phyloP scores from a whole-genome alignment of 345 rosid species.

The Erysimum cheiranthoides region DNA sequence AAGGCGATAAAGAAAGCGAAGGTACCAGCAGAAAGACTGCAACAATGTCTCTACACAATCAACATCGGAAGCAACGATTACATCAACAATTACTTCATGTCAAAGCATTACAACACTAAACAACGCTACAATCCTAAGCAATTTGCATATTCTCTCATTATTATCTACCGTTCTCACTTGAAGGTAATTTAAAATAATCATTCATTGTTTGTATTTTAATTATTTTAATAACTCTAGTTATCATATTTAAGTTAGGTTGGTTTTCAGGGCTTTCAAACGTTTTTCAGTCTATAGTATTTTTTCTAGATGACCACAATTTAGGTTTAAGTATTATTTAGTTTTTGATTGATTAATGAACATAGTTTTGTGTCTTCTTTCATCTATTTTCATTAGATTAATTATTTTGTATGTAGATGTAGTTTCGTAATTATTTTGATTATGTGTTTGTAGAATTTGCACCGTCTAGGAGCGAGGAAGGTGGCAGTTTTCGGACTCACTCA shows the following conservation, averaged over 20 bases:
- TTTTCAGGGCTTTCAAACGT: background rate
- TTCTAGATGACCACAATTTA: background rate
- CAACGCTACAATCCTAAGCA: constrained; percentile 14
- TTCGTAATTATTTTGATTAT: background rate
- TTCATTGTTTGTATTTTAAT: background rate
- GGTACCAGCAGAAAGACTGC: constrained; percentile 32
- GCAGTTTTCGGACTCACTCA: constrained; percentile 36
- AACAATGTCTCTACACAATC: constrained; percentile 53
- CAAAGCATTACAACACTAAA: constrained; percentile 37
- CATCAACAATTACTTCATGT: constrained; percentile 57
- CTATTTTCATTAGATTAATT: background rate
- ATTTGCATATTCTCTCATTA: constrained; percentile 41
- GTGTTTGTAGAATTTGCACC: constrained; percentile 35
- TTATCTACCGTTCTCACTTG: constrained; percentile 34
- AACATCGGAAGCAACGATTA: constrained; percentile 59
- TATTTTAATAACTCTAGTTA: background rate
- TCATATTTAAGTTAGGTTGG: background rate
- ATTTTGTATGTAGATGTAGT: background rate
- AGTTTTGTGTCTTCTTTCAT: background rate
- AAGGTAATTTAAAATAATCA: constrained; percentile 26
- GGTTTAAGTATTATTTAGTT: background rate
- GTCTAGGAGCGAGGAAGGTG: constrained; percentile 50
- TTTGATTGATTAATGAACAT: background rate
- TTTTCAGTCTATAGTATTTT: background rate
- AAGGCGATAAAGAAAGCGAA: constrained; percentile 40